Base-by-base conservation (phyloP, 805 yeast species). In the Myxozyma vanderwaltii region DNA sequence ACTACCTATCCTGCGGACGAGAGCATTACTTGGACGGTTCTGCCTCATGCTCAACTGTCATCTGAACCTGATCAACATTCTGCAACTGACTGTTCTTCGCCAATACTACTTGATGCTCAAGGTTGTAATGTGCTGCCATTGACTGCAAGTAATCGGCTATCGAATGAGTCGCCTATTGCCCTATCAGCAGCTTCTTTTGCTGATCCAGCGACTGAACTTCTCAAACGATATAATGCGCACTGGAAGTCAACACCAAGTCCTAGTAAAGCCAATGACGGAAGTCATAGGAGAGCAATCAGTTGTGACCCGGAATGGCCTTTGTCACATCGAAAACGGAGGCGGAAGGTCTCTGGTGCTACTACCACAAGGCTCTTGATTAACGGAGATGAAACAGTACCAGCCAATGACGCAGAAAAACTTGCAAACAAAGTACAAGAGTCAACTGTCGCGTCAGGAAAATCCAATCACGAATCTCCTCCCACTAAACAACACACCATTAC, bases 301-400 rank as follows among this genome's bases (percentile, higher is more conserved):
- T 60, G 64, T 27, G 64, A 57, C 15, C 59, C 64, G 2, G 64
- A 61, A 21, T 58, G 62, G 62, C 63, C 63, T 27, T 15, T 41
- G 10, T 43, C 50, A 27, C 40, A 50, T 29, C 43, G 59, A 19
- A 39, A 52, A 6, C 47, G 56, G 17, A 40, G 43, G 36, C 36
- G 35, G n/a, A 33, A 33, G 33, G 24, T 12, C 19, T 10, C 38
- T 2, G 8, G n/a, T 13, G 13, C 26, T 10, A 39, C 13, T 29
- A 10, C n/a, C n/a, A n/a, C n/a, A n/a, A n/a, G n/a, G n/a, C n/a
- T n/a, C n/a, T n/a, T n/a, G n/a, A n/a, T n/a, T n/a, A n/a, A 24
- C 12, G 24, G 31, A 41, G 24, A 4, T 15, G 21, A 17, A 19
- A 36, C 36, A 7, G 13, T 12, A 24, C 5, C 47, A 5, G 40